Evolutionary conservation across 345 rosid species (phyloP).

Genomic region (Eucalyptus victrix): DNA sequence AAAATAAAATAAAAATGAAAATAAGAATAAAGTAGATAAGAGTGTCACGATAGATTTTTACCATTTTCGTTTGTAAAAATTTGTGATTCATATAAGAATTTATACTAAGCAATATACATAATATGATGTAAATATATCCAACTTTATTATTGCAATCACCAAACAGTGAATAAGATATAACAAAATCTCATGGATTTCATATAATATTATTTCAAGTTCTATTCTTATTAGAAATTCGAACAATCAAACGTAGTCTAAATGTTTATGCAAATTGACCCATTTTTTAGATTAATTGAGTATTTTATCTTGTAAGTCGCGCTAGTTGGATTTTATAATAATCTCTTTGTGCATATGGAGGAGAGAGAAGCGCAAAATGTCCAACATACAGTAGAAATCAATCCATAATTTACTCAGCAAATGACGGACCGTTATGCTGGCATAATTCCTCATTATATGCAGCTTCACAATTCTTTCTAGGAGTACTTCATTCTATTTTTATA

Average conservation of each 20-base stretch:
- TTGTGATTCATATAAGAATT: too few species aligned
- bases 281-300: too few species aligned
- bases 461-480: background rate
- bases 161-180: accelerated
- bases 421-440: background rate
- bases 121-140: accelerated
- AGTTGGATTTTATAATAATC: background rate
- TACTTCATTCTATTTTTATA: too few species aligned
- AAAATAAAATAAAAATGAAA: too few species aligned
- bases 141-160: accelerated
- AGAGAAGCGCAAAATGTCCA: background rate
- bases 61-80: too few species aligned
- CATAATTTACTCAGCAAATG: background rate
- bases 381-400: background rate
- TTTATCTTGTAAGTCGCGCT: background rate
- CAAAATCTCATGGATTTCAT: accelerated
- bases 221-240: accelerated
- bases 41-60: accelerated
- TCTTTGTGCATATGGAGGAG: background rate
- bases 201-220: accelerated
- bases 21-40: too few species aligned
- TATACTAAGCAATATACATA: too few species aligned
- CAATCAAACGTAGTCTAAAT: accelerated
- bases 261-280: background rate
- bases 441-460: background rate